Base-by-base conservation (phyloP, 1,139 yeast species). In the Blastobotrys capitulatus region DNA sequence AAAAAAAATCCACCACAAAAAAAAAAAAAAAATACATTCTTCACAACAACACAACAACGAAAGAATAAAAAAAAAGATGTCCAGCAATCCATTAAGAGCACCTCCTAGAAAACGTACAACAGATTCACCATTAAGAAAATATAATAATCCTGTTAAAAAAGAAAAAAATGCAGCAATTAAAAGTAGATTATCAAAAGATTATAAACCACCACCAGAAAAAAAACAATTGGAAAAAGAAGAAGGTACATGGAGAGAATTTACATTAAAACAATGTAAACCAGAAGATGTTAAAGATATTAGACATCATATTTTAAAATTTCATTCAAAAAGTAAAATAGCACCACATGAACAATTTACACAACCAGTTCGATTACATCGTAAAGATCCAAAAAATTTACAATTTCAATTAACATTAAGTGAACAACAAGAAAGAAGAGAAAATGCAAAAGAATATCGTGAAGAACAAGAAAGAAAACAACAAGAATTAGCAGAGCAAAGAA, bases 341-440 rank as follows among this genome's bases (percentile, higher is more conserved):
- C 92, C 94, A 6, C 71, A 73, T 29, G 72, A 74, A 35, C 82
- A 82, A 56, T 90, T 90, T 65, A 82, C 80, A 47, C 77, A 78
- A 52, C 98, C 98, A 0, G 84, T 90, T 16, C 73, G 96, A 57
- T 72, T 90, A 61, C 96, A 89, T 65, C 77, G 97, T 58, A 89
- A 90, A 64, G 97, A 90, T 66, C 96, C 97, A 1, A 78, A 89
- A 59, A 87, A 87, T 63, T 73, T 90, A 64, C 96, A 87, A 63
- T 86, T 86, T 62, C 96, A 87, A 67, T 71, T 86, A 58, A 83
- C 85, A 1, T 63, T 83, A 56, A 73, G 77, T 57, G 87, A 82
- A 56, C 72, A 54, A 54, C 75, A 76, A 57, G 85, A 57, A 50
- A 48, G 55, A 38, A 42, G 41, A 44, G 44, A 46, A 45, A 29